Base-by-base conservation (phyloP, 2,329 filamentous ascomycete species). In the Aspergillus sp. region DNA sequence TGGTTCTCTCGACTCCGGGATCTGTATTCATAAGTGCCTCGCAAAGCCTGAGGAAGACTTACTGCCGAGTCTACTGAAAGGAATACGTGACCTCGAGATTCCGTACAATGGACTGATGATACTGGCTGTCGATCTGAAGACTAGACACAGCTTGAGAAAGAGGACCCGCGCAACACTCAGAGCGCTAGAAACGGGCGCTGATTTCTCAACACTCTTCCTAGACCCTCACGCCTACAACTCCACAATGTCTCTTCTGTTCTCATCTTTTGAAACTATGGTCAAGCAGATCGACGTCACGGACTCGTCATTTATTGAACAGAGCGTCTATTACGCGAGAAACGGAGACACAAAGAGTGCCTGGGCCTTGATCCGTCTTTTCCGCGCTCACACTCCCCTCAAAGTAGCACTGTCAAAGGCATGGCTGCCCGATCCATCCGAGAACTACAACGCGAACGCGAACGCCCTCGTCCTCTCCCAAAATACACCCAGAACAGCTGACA, bases 341-440 rank as follows among this genome's bases (percentile, higher is more conserved):
- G 63, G 61, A 6, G 52, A 62, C 40, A 48, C 58, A 9, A 40
- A 47, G 29, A 52, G 40, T 40, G 52, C 57, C 42, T 60, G 53
- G 52, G 59, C 52, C 5, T 35, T 69, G 5, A 49, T 69, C 5
- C 59, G 61, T 27, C 47, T 70, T 6, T 55, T 70, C 7, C 54
- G 58, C 12, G 57, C 54, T 8, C 66, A 70, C 42, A 67, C 57
- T 0, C 62, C 67, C 1, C 53, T 70, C 13, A 66, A 70, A 37
- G 48, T 69, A 7, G 64, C 63, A 12, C 48, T 70, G 5, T 55
- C 65, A 27, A 63, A 51, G 37, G 54, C 64, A 6, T 66, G 59
- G 53, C 51, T 50, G 7, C 53, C 54, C 10, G 47, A 56, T 27
- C 46, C 56, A 1, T 52, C 53, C 7, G 52, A 59, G 6, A 12